Percentiles rank a stretch among this genome's conserved stretches.
These are phyloP conservation scores for Brassica rapa DNA, from an alignment of 345 rosid genomes.

Conservation along the genomic window DNA sequence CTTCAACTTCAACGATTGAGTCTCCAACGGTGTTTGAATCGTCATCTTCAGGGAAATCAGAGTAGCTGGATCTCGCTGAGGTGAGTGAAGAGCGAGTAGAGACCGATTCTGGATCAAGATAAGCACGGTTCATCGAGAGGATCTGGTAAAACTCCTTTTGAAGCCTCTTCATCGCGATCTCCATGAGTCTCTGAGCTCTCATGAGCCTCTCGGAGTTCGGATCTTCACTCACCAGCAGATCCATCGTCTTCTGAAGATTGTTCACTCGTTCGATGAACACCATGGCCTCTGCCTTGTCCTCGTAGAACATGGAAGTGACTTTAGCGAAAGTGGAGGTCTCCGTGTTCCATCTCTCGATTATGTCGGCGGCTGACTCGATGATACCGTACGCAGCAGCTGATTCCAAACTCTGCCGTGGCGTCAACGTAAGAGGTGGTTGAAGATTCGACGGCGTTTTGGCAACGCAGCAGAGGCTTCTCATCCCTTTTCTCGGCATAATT, in stretches of 20 bases:
- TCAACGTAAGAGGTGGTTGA: conserved; percentile 26
- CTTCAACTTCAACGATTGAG: conserved; percentile 54
- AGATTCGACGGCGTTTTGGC: conserved; percentile 30
- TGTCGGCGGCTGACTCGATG: conserved; percentile 47
- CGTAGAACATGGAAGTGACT: conserved; percentile 56
- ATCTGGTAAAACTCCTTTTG: conserved; percentile 78
- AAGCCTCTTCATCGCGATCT: conserved; percentile 68
- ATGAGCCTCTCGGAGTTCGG: conserved; percentile 49
- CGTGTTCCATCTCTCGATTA: conserved; percentile 58
- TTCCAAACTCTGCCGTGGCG: conserved; percentile 35
- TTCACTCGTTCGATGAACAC: conserved; percentile 55
- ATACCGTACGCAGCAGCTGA: conserved; percentile 39
- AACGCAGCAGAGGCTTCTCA: conserved; percentile 49
- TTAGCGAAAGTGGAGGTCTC: conserved; percentile 47
- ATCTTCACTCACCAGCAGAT: conserved; percentile 36
- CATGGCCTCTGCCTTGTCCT: conserved; percentile 56
- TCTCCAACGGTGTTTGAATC: conserved; percentile 38
- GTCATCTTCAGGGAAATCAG: conserved; percentile 39
- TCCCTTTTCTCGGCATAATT: conserved; percentile 36
- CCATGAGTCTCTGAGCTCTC: conserved; percentile 56
- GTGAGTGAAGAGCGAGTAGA: conserved; percentile 63
- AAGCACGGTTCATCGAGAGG: conserved; percentile 62
- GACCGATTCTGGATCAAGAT: conserved; percentile 70
- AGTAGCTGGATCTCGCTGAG: conserved; percentile 56
- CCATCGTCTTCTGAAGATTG: conserved; percentile 64